Conservation (phyloP, 768 basidiomycete species). For the Phylloporus arenicola region DNA sequence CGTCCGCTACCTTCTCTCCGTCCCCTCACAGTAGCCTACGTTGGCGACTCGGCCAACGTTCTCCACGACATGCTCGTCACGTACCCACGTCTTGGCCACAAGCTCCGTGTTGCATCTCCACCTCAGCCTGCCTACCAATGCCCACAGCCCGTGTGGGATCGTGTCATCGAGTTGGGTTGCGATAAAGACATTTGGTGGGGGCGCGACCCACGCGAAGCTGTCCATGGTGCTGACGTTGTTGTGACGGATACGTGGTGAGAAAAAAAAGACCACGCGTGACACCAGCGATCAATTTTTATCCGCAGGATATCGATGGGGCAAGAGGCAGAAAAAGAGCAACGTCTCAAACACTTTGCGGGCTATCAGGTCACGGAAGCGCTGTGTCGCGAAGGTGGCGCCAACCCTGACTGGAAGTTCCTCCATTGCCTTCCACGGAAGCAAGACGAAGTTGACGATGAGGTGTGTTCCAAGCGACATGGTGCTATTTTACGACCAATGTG, state of each 20-base stretch:
- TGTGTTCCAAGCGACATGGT: slow-evolving; percentile 20
- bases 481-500: background rate
- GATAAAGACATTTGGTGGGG: slow-evolving; percentile 72
- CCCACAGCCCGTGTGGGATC: slow-evolving; percentile 71
- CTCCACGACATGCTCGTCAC: slow-evolving; percentile 97
- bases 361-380: slow-evolving; percentile 92
- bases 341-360: slow-evolving; percentile 80
- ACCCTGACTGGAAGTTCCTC: slow-evolving; percentile 87
- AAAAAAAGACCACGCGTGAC: background rate
- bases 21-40: slow-evolving; percentile 85
- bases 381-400: slow-evolving; percentile 75
- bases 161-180: slow-evolving; percentile 69
- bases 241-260: slow-evolving; percentile 93
- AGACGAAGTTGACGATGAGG: slow-evolving; percentile 95
- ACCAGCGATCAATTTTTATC: background rate
- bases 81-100: slow-evolving; percentile 86
- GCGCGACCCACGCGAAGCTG: slow-evolving; percentile 77
- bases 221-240: slow-evolving; percentile 87
- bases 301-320: slow-evolving; percentile 98
- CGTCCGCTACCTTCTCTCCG: slow-evolving; percentile 49
- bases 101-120: slow-evolving; percentile 81
- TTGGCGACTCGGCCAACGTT: slow-evolving; percentile 94
- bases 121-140: slow-evolving; percentile 54
- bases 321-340: slow-evolving; percentile 86
- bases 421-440: slow-evolving; percentile 93